Evolutionary conservation across 2,329 filamentous ascomycete species (phyloP).

Genomic region (Lasiodiplodia citricola): DNA sequence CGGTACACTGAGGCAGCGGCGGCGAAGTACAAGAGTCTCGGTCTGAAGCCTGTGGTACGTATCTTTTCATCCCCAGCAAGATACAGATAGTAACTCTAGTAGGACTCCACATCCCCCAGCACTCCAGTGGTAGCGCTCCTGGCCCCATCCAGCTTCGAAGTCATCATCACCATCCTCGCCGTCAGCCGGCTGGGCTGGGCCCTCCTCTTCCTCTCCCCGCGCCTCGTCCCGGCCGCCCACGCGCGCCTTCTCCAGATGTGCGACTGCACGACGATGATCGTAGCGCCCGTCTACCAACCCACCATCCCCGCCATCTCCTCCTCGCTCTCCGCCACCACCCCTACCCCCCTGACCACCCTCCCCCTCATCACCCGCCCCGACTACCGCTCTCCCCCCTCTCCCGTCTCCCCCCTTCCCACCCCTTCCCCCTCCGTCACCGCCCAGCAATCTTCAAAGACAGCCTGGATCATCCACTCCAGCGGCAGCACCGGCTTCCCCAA

Average conservation of each 20-base stretch:
- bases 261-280: conserved; percentile 33
- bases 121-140: conserved; percentile 52
- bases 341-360: conserved; percentile 31
- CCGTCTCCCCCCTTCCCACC: conserved; percentile 33
- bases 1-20: conserved; percentile 36
- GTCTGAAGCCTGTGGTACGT: conserved; percentile 32
- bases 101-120: background rate
- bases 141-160: conserved; percentile 60
- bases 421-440: conserved; percentile 29
- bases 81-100: background rate
- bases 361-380: conserved; percentile 35
- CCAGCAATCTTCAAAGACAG: conserved; percentile 32
- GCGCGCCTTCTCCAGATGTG: conserved; percentile 45
- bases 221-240: conserved; percentile 59
- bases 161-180: conserved; percentile 60
- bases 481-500: conserved; percentile 68
- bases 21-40: conserved; percentile 31
- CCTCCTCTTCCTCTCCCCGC: conserved; percentile 59
- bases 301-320: background rate
- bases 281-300: conserved; percentile 8
- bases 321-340: conserved; percentile 27
- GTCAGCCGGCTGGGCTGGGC: conserved; percentile 62
- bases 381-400: conserved; percentile 7
- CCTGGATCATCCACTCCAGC: conserved; percentile 56
- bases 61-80: rapidly evolving